Conservation (phyloP, 176 grass and related monocot species). For the Carex pumila region DNA sequence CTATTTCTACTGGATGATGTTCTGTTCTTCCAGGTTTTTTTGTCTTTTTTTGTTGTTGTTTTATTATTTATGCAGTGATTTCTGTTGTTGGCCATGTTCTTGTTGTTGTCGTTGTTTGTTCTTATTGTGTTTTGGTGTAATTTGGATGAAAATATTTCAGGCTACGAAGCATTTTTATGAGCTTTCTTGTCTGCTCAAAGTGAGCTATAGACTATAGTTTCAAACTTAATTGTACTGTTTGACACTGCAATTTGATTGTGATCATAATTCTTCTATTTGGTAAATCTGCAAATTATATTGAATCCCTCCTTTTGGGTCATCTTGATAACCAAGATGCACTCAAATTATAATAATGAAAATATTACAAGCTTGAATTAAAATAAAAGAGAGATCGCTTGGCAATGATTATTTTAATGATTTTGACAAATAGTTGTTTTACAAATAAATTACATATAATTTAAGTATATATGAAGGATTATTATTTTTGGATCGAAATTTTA, state of each 20-base stretch:
- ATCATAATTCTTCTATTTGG: neutral
- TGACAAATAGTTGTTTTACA: too few relatives aligned
- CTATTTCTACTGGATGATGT: neutral
- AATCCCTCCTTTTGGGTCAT: neutral
- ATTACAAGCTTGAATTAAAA: neutral
- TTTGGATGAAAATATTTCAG: slow-evolving; percentile 18
- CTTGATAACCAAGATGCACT: neutral
- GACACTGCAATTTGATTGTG: neutral
- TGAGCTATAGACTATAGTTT: neutral
- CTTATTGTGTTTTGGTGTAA: slow-evolving; percentile 19
- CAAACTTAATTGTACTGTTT: neutral
- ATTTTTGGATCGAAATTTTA: too few relatives aligned
- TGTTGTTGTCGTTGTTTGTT: neutral
- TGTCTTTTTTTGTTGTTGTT: neutral
- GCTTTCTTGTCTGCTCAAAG: slow-evolving; percentile 5
- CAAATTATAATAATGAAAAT: too few relatives aligned
- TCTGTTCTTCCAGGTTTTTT: slow-evolving; percentile 1
- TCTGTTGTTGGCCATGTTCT: neutral
- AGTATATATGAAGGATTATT: too few relatives aligned
- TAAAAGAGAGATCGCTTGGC: too few relatives aligned
- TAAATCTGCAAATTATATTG: neutral
- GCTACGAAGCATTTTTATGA: slow-evolving; percentile 18
- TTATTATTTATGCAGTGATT: slow-evolving; percentile 5
- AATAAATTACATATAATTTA: too few relatives aligned
- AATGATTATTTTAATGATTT: too few relatives aligned